Evolutionary conservation across 345 rosid genomes (phyloP).

Genomic region (Cardamine occulta): DNA sequence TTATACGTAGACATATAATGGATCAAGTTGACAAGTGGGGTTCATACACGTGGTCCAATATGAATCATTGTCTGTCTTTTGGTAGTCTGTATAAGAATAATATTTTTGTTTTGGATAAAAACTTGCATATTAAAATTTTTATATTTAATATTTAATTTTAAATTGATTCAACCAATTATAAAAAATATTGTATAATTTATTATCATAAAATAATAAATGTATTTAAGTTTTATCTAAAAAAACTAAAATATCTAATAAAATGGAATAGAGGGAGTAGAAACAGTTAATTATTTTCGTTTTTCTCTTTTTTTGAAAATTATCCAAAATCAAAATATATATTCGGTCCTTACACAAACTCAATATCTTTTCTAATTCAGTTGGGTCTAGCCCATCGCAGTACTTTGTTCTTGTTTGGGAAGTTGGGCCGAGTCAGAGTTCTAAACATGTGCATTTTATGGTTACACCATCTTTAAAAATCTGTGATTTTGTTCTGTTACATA

Average conservation of each 20-base stretch:
- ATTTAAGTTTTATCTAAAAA: no score
- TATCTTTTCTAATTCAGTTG: not conserved
- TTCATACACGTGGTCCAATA: conserved; percentile 30
- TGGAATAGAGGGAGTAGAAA: no score
- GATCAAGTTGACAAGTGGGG: conserved; percentile 32
- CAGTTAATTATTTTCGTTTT: not conserved
- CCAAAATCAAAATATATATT: not conserved
- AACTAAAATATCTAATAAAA: no score
- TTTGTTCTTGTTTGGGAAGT: not conserved
- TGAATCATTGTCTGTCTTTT: not conserved
- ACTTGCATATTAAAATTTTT: no score
- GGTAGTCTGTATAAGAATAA: not conserved
- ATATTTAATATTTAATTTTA: no score
- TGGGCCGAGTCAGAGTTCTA: not conserved
- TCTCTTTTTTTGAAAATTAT: not conserved
- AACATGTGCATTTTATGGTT: not conserved
- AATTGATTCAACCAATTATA: no score
- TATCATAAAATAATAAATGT: not conserved
- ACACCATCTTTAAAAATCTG: not conserved
- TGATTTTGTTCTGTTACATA: not conserved
- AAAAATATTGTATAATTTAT: not conserved
- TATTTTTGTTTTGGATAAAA: no score
- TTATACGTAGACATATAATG: not conserved
- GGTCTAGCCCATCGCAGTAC: not conserved
- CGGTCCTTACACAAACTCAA: not conserved